These are phyloP conservation scores for Talaromyces sp. DNA, from an alignment of 2,329 filamentous ascomycete species.

Conservation along the genomic window DNA sequence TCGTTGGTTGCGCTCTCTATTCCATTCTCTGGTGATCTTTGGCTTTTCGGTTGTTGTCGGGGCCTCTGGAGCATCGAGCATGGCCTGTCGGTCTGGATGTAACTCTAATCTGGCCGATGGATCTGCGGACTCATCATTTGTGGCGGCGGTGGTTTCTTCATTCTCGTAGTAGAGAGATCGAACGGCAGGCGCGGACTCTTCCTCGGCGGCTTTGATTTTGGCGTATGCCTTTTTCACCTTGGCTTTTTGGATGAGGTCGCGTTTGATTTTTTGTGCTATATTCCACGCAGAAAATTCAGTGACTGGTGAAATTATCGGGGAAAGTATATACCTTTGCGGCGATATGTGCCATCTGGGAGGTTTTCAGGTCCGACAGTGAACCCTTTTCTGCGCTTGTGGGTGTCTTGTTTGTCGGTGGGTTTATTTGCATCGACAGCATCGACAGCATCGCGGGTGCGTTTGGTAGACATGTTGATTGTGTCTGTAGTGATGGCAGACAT, in stretches of 20 bases:
- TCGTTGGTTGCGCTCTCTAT: conserved; percentile 26
- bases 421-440: conserved; percentile 43
- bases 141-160: not conserved
- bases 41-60: not conserved
- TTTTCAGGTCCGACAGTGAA: conserved; percentile 88
- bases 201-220: conserved; percentile 70
- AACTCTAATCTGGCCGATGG: conserved; percentile 49
- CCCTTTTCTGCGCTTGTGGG: conserved; percentile 60
- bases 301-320: not conserved
- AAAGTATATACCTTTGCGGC: conserved; percentile 62
- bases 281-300: not conserved
- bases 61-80: conserved; percentile 47
- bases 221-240: conserved; percentile 91
- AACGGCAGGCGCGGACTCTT: conserved; percentile 32
- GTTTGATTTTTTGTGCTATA: conserved; percentile 82
- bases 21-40: conserved; percentile 14
- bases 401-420: conserved; percentile 40
- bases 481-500: not conserved
- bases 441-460: conserved; percentile 53
- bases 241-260: conserved; percentile 82
- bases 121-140: not conserved
- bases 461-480: conserved; percentile 52
- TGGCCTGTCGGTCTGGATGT: conserved; percentile 59
- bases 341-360: conserved; percentile 83
- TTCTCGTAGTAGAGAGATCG: conserved; percentile 36